phyloP scores from a whole-genome alignment of 2,329 filamentous ascomycete genomes.

The Colletotrichum zoysiae region DNA sequence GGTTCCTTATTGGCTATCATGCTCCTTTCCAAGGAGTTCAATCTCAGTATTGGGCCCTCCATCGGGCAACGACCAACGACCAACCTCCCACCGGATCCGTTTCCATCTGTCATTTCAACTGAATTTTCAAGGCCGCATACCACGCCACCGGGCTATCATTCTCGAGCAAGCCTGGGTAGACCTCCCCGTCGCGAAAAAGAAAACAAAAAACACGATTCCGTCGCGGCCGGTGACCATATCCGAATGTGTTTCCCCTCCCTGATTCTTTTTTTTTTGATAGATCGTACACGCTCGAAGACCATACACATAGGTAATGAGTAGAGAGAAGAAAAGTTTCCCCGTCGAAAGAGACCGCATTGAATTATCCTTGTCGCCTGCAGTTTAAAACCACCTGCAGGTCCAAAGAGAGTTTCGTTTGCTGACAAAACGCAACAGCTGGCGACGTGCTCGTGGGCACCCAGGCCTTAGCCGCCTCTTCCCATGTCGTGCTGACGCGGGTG shows the following conservation, averaged over 20 bases:
- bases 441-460: slow-evolving; percentile 26
- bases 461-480: slow-evolving; percentile 13
- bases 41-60: slow-evolving; percentile 42
- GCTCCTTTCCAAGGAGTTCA: slow-evolving; percentile 42
- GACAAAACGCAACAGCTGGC: slow-evolving; percentile 32
- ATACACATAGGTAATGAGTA: slow-evolving; percentile 43
- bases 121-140: slow-evolving; percentile 41
- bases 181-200: slow-evolving; percentile 41
- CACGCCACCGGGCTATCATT: slow-evolving; percentile 39
- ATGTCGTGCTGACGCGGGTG: slow-evolving; percentile 5
- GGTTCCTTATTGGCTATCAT: slow-evolving; percentile 38
- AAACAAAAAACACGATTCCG: slow-evolving; percentile 43
- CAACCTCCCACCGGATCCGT: slow-evolving; percentile 35
- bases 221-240: slow-evolving; percentile 42
- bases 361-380: slow-evolving; percentile 40
- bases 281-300: slow-evolving; percentile 44
- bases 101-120: slow-evolving; percentile 36
- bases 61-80: slow-evolving; percentile 41
- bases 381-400: slow-evolving; percentile 35
- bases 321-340: slow-evolving; percentile 41
- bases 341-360: slow-evolving; percentile 39
- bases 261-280: slow-evolving; percentile 42
- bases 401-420: slow-evolving; percentile 41
- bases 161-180: slow-evolving; percentile 39
- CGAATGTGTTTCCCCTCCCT: slow-evolving; percentile 43